Base-by-base conservation (phyloP, 2,329 filamentous ascomycete genomes). In the Fusarium illudens region DNA sequence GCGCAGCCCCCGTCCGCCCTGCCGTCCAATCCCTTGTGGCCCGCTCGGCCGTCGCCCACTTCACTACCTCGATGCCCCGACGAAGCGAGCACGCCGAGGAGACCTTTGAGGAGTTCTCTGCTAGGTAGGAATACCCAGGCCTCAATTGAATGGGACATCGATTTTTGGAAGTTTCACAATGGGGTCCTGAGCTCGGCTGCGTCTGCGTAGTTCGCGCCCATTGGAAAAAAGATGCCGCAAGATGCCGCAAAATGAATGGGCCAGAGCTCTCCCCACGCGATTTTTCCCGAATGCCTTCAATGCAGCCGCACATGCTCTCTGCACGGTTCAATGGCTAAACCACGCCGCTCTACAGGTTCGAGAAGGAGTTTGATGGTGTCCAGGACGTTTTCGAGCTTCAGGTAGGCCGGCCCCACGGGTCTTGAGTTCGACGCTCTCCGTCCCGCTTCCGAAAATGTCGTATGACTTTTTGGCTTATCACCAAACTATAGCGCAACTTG, bases 311-410 rank as follows among this genome's bases (percentile, higher is more conserved):
- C 62, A 63, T 59, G 64, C 39, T 53, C 64, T 42, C 52, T 39
- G 15, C 39, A 57, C 33, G 50, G 65, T 37, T 64, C 75, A 76
- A 77, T 76, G 68, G 73, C 75, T 76, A 65, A 77, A 68, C 44
- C 44, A 52, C 53, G 55, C 58, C 54, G 56, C 58, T 51, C 34
- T 56, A 78, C 80, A 99, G 96, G 86, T 99, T 97, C 80, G 96
- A 99, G 89, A 97, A 97, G 89, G 96, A 99, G 85, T 99, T 99
- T 79, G 95, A 99, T 70, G 84, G 84, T 78, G 96, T 99, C 73
- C 93, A 98, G 84, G 96, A 99, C 85, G 95, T 98, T 79, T 99
- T 99, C 83, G 96, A 99, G 90, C 93, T 99, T 79, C 94, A 97
- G 93, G 94, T 97, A 90, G 79, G 60, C 65, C 58, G 58, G 69